Base-by-base conservation (phyloP, 495 filamentous ascomycete genomes). In the Durotheca rogersii region DNA sequence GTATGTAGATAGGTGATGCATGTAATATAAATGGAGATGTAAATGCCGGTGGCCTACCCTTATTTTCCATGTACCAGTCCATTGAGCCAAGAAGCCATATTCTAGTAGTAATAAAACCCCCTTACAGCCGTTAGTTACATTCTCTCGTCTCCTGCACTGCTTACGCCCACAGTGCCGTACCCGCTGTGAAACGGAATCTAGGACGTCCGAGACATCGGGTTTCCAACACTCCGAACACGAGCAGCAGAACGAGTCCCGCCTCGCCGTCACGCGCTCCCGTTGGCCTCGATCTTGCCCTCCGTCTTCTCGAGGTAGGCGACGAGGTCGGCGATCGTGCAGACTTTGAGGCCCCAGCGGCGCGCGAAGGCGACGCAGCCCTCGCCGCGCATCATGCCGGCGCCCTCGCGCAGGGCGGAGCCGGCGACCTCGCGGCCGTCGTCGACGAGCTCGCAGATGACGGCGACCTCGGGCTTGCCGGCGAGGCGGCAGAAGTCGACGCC, bases 261-360 rank as follows among this genome's bases (percentile, higher is more conserved):
- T n/a, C n/a, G 23, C 23, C 6, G 4, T 32, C 20, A 59, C 6
- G 49, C 49, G 17, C 49, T 60, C 31, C 74, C 74, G 42, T 76
- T 77, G 1, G 66, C 45, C 27, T 47, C 53, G 15, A 71, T 46
- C 66, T 81, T 80, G 15, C 74, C 74, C 65, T 81, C 75, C 54
- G 69, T 76, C 73, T 78, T 81, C 70, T 95, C 86, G 38, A 97
- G 65, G 67, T 92, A 88, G 47, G 66, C 73, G 30, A 91, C 86
- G 70, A 98, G 70, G 66, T 88, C 90, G 64, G 90, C 91, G 71
- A 98, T 97, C 6, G 93, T 97, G 68, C 91, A 95, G 31, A 95
- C 89, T 72, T 85, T 91, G 53, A 97, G 70, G 7, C 90, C 90
- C 85, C 88, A 97, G 66, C 77, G 82, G 68, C 81, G 80, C 9